Base-by-base conservation (phyloP, 768 basidiomycete species). In the Tulasnella sp. region DNA sequence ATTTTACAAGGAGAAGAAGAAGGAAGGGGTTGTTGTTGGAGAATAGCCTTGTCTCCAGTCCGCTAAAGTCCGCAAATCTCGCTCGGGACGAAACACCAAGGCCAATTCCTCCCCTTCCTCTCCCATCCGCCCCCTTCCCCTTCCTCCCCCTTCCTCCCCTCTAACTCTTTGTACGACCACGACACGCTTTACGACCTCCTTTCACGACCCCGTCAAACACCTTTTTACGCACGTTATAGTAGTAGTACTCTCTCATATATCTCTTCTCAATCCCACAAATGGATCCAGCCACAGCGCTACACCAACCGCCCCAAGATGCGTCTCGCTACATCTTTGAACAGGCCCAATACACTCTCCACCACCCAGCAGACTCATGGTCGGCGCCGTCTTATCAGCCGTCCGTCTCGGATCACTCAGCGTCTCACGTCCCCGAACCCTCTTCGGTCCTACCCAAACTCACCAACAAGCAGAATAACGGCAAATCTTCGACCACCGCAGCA, bases 1-100 rank as follows among this genome's bases (percentile, higher is more conserved):
- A n/a, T n/a, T n/a, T n/a, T n/a, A n/a, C n/a, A n/a, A n/a, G n/a
- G 52, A 14, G 52, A 12, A 12, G 5, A 32, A 14, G 22, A n/a
- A 12, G n/a, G 22, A 11, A 12, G 12, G 52, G 52, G 26, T 59
- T n/a, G n/a, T n/a, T n/a, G n/a, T n/a, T n/a, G n/a, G n/a, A 59
- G 52, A 1, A 59, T 59, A 59, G 32, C 52, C 52, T 22, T 26
- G n/a, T 59, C 26, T 59, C 32, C 5, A 32, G 52, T 14, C 69
- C 69, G 69, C 69, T 70, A 70, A 70, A 70, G 47, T 70, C 69
- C 69, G 69, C 69, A 44, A 36, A 47, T 67, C 44, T 36, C 35
- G n/a, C 44, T 70, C 44, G 29, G 40, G 67, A 32, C 39, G 29
- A 39, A 41, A 37, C 39, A 32, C n/a, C 19, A 41, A 39, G 36